Evolutionary conservation across 139 green algal genomes (phyloP).

Genomic region (Pleodorina starrii): DNA sequence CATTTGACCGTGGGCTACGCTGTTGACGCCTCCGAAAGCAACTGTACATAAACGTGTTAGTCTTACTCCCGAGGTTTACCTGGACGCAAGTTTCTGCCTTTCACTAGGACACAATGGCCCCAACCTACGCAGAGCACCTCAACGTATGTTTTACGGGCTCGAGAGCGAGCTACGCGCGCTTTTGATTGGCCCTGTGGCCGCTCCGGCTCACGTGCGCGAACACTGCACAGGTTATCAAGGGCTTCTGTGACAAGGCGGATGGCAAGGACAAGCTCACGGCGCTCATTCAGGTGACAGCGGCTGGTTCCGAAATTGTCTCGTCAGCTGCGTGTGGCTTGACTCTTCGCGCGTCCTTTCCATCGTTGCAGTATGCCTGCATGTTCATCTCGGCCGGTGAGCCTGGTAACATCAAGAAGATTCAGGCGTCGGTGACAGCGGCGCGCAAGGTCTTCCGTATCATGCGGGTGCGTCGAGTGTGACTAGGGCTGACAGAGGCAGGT

Average conservation of each 20-base stretch:
- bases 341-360: background rate
- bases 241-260: slow-evolving; percentile 92
- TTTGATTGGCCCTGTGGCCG: too few relatives aligned
- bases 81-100: too few relatives aligned
- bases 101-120: background rate
- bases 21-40: too few relatives aligned
- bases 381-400: slow-evolving; percentile 89
- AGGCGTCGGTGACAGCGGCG: slow-evolving; percentile 88
- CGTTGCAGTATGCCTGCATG: slow-evolving; percentile 90
- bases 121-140: slow-evolving; percentile 28
- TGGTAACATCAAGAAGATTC: slow-evolving; percentile 90
- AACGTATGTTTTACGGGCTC: slow-evolving; percentile 4
- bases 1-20: too few relatives aligned
- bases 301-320: background rate
- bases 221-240: slow-evolving; percentile 82
- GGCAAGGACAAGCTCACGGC: slow-evolving; percentile 95
- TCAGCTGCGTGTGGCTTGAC: background rate
- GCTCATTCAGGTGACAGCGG: slow-evolving; percentile 80
- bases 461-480: slow-evolving; percentile 57
- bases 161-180: too few relatives aligned
- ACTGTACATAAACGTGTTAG: too few relatives aligned
- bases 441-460: slow-evolving; percentile 94
- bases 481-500: background rate
- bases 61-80: too few relatives aligned
- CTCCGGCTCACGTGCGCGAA: too few relatives aligned